Percentiles rank a stretch among this genome's conserved stretches.
Evolutionary conservation across 2,329 filamentous ascomycete genomes (phyloP).

Genomic region (Venturia oleaginea): DNA sequence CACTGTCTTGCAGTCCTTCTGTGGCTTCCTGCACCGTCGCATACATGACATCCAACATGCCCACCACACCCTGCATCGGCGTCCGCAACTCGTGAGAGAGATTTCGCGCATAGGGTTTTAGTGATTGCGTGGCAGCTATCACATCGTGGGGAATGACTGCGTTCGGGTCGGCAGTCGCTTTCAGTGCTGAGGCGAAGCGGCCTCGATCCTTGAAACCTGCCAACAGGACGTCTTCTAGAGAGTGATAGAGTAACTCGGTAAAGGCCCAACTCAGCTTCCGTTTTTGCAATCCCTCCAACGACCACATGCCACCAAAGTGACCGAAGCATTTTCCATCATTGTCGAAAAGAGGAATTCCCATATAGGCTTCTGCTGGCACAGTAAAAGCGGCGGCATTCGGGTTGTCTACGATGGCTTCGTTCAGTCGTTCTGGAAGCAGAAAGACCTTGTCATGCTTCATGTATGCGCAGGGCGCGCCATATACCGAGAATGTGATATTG

Average conservation of each 20-base stretch:
- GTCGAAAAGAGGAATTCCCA: constrained; percentile 54
- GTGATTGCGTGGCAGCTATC: constrained; percentile 51
- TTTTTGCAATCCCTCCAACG: constrained; percentile 47
- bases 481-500: constrained; percentile 56
- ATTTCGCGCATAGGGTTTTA: constrained; percentile 64
- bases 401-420: constrained; percentile 50
- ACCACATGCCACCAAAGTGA: constrained; percentile 67
- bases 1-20: constrained; percentile 35
- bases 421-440: constrained; percentile 53
- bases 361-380: constrained; percentile 53
- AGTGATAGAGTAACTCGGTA: constrained; percentile 58
- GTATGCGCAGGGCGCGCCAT: constrained; percentile 55
- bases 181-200: constrained; percentile 27
- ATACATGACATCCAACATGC: constrained; percentile 70
- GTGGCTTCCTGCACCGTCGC: constrained; percentile 60
- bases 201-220: constrained; percentile 47
- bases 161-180: constrained; percentile 21
- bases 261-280: constrained; percentile 55
- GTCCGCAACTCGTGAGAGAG: constrained; percentile 64
- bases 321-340: constrained; percentile 57
- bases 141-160: constrained; percentile 46
- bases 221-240: constrained; percentile 57
- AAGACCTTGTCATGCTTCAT: constrained; percentile 67
- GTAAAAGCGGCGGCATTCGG: constrained; percentile 46
- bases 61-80: constrained; percentile 67